A percentile compares a stretch with the other conserved stretches of the same genome.
phyloP scores from a whole-genome alignment of 2,329 filamentous ascomycete species.

The Penicillium sp. region DNA sequence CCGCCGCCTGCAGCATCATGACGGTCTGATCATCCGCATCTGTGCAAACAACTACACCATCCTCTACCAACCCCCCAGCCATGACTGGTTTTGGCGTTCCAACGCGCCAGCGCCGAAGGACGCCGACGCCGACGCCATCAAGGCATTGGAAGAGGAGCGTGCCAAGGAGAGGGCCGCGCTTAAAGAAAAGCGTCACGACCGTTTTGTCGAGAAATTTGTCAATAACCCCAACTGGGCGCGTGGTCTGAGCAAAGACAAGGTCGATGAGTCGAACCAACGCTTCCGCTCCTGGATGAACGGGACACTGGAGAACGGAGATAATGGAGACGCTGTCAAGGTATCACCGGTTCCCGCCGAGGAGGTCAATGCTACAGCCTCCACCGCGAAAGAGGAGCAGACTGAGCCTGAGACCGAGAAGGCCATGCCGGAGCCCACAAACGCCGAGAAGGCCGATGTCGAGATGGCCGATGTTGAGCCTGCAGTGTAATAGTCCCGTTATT shows the following conservation, averaged over 20 bases:
- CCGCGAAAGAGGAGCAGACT: conserved; percentile 24
- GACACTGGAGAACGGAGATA: conserved; percentile 17
- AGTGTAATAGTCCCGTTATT: neutral
- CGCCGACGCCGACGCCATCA: conserved; percentile 18
- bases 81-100: conserved; percentile 66
- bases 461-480: conserved; percentile 37
- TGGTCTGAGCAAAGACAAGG: conserved; percentile 50
- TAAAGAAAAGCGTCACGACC: conserved; percentile 46
- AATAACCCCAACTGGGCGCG: conserved; percentile 55
- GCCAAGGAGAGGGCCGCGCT: conserved; percentile 37
- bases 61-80: conserved; percentile 69
- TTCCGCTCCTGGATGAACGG: conserved; percentile 50
- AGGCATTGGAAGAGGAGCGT: conserved; percentile 33
- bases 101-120: conserved; percentile 23
- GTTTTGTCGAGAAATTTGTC: conserved; percentile 54
- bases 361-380: conserved; percentile 1
- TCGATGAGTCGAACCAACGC: conserved; percentile 48
- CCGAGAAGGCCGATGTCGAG: conserved; percentile 1
- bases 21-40: conserved; percentile 70
- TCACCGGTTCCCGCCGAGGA: conserved; percentile 11
- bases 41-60: conserved; percentile 78
- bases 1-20: conserved; percentile 58
- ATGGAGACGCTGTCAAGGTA: neutral
- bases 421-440: conserved; percentile 12
- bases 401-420: conserved; percentile 10